phyloP scores from a whole-genome alignment of 1,284 basidiomycete genomes.

The Xerocomus amazonicus region DNA sequence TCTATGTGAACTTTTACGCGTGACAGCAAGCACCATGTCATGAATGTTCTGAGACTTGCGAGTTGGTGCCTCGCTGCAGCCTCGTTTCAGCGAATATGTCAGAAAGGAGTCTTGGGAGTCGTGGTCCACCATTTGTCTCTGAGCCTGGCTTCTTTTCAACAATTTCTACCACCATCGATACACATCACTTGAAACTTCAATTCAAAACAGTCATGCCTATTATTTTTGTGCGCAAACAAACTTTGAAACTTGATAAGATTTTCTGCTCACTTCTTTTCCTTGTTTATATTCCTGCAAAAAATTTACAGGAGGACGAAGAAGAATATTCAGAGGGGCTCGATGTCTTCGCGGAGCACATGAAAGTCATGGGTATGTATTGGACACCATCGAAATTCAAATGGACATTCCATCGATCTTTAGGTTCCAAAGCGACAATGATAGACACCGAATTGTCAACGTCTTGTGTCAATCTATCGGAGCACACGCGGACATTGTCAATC shows the following conservation, averaged over 20 bases:
- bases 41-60: conserved; percentile 23
- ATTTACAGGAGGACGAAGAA: conserved; percentile 25
- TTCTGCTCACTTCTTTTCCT: conserved; percentile 10
- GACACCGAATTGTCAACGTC: conserved; percentile 16
- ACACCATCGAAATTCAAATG: background rate
- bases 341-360: conserved; percentile 8
- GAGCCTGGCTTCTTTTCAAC: conserved; percentile 5
- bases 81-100: conserved; percentile 6
- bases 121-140: conserved; percentile 6
- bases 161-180: conserved; percentile 9
- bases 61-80: conserved; percentile 21
- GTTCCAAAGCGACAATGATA: conserved; percentile 7
- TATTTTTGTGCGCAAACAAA: conserved; percentile 17
- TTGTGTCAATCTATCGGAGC: conserved; percentile 20
- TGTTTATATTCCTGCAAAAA: background rate
- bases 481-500: conserved; percentile 19
- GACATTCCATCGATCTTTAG: conserved; percentile 8
- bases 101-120: conserved; percentile 4
- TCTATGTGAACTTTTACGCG: conserved; percentile 25
- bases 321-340: conserved; percentile 24
- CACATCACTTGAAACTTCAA: conserved; percentile 4
- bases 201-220: conserved; percentile 12
- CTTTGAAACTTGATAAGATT: background rate
- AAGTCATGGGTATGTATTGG: conserved; percentile 17
- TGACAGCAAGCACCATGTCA: conserved; percentile 27